A percentile compares a stretch with the other conserved stretches of the same genome.
These are phyloP conservation scores for Populus simonii DNA, from an alignment of 345 rosid genomes.

Conservation along the genomic window DNA sequence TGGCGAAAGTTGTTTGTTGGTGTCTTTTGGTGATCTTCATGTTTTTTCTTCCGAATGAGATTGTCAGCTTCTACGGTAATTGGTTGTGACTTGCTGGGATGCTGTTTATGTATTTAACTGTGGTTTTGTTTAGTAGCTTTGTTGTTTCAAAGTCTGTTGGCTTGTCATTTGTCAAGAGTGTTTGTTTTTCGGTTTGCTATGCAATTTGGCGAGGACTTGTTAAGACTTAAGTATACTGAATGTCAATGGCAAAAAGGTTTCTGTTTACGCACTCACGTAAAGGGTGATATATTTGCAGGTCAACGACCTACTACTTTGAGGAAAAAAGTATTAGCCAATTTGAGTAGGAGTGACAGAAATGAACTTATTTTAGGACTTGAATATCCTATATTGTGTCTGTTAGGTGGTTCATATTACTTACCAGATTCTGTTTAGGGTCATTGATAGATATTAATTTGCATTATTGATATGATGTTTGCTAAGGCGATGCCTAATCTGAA, in stretches of 20 bases:
- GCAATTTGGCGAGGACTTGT: neutral
- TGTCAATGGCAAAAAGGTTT: neutral
- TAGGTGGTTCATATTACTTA: neutral
- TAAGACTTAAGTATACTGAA: neutral
- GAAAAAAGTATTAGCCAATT: neutral
- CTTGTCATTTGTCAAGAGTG: neutral
- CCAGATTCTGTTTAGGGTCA: neutral
- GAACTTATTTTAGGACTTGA: neutral
- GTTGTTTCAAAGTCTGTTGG: neutral
- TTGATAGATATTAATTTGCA: neutral
- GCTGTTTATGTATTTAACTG: neutral
- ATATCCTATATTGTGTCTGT: neutral
- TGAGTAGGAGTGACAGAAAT: neutral
- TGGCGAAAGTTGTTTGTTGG: slow-evolving; percentile 90
- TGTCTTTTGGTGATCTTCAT: slow-evolving; percentile 79
- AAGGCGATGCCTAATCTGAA: neutral
- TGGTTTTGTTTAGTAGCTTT: neutral
- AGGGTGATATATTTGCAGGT: neutral
- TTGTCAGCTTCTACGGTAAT: slow-evolving; percentile 84
- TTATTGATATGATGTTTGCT: neutral
- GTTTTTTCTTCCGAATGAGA: slow-evolving; percentile 94
- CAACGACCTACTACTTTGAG: neutral
- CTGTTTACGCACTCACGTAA: neutral
- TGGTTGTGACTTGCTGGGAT: neutral
- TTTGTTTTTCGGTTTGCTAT: neutral